A percentile compares a stretch with the other conserved stretches of the same genome.
phyloP scores from a whole-genome alignment of 2,329 filamentous ascomycete genomes.

The Didymella arachidicola region DNA sequence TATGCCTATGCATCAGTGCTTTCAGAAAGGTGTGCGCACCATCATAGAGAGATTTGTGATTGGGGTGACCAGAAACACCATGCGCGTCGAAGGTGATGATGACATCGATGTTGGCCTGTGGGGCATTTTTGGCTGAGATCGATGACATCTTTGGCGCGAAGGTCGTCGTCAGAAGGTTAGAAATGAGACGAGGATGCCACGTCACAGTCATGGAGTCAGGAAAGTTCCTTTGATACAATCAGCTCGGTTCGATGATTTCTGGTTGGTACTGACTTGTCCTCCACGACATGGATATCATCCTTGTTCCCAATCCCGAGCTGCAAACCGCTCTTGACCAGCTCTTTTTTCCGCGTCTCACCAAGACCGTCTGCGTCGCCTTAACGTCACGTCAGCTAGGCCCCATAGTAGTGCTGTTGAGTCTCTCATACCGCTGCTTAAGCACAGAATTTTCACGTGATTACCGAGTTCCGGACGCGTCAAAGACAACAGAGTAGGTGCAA shows the following conservation, averaged over 20 bases:
- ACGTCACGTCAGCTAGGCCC: neutral
- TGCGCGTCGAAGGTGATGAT: constrained; percentile 87
- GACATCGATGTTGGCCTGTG: constrained; percentile 72
- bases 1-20: constrained; percentile 68
- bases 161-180: constrained; percentile 72
- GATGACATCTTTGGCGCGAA: constrained; percentile 72
- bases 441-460: constrained; percentile 94
- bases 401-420: neutral
- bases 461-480: constrained; percentile 79
- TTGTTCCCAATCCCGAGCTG: constrained; percentile 75
- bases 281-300: constrained; percentile 85
- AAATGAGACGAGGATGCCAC: constrained; percentile 77
- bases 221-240: constrained; percentile 64
- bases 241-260: constrained; percentile 1
- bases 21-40: constrained; percentile 78
- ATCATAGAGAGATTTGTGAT: constrained; percentile 88
- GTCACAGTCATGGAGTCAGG: constrained; percentile 85
- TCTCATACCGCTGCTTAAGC: constrained; percentile 78
- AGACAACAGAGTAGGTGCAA: constrained; percentile 86
- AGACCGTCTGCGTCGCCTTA: constrained; percentile 85
- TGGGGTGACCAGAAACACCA: constrained; percentile 88
- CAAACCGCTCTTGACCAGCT: constrained; percentile 81
- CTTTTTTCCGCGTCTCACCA: constrained; percentile 80
- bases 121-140: constrained; percentile 53
- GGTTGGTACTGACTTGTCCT: constrained; percentile 66